Evolutionary conservation across 257 asterid species (phyloP).

Genomic region (Linaria vulgaris): DNA sequence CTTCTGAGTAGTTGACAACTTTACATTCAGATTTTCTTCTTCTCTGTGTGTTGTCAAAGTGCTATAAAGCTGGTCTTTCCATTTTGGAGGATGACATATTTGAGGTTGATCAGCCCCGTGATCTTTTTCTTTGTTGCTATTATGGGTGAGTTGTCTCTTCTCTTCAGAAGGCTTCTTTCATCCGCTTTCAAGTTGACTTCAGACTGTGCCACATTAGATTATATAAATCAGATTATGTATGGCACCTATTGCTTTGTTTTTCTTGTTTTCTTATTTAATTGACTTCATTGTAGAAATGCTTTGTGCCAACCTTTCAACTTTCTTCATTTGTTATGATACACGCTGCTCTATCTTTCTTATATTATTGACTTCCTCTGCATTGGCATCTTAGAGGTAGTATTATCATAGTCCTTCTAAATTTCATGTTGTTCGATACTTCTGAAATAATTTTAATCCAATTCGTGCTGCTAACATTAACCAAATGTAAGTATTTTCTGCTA

Average conservation of each 20-base stretch:
- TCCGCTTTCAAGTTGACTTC: slow-evolving; percentile 11
- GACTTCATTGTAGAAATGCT: not conserved
- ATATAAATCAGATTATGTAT: too few relatives aligned
- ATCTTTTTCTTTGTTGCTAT: slow-evolving; percentile 80
- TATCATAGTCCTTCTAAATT: not conserved
- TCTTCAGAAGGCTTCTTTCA: not conserved
- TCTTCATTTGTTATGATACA: not conserved
- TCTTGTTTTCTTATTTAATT: not conserved
- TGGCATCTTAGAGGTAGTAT: too few relatives aligned
- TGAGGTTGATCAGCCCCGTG: slow-evolving; percentile 91
- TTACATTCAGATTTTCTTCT: slow-evolving; percentile 88
- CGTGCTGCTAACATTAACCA: slow-evolving; percentile 14
- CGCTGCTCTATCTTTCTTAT: not conserved
- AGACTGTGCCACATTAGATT: slow-evolving; percentile 1
- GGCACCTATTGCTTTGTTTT: not conserved
- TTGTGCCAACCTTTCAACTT: not conserved
- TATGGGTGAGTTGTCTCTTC: slow-evolving; percentile 65
- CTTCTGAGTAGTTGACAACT: slow-evolving; percentile 78
- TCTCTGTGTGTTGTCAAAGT: slow-evolving; percentile 77
- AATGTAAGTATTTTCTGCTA: not conserved
- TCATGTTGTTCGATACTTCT: not conserved
- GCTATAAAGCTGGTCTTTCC: slow-evolving; percentile 72
- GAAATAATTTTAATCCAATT: slow-evolving; percentile 1
- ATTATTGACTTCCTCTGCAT: too few relatives aligned
- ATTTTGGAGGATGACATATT: slow-evolving; percentile 65